Evolutionary conservation across 352 stramenopile species (phyloP).

Genomic region (Globisporangium cylindrosporum): DNA sequence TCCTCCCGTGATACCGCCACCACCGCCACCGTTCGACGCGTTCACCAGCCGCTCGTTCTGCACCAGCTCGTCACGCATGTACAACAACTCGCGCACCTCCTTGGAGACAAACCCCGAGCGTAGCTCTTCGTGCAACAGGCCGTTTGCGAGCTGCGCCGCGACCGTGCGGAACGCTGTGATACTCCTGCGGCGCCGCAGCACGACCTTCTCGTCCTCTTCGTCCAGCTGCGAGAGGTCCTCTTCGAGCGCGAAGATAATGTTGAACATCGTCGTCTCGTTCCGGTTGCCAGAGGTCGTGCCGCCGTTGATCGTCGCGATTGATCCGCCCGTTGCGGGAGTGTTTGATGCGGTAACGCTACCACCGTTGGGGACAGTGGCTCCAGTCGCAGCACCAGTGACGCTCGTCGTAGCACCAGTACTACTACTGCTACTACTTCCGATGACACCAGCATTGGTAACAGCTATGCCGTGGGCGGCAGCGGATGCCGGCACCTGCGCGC

Average conservation of each 20-base stretch:
- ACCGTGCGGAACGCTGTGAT: slow-evolving; percentile 63
- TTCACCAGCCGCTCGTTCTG: slow-evolving; percentile 56
- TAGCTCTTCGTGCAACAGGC: slow-evolving; percentile 79
- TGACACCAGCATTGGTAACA: neutral
- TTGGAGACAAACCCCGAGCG: slow-evolving; percentile 75
- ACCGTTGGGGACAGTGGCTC: neutral
- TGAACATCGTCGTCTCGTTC: slow-evolving; percentile 87
- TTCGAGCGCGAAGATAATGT: slow-evolving; percentile 83
- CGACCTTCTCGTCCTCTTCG: slow-evolving; percentile 31
- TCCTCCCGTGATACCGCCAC: slow-evolving; percentile 15
- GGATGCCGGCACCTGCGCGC: slow-evolving; percentile 14
- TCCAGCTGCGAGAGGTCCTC: slow-evolving; percentile 30
- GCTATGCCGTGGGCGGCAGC: neutral
- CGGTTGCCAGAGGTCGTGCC: slow-evolving; percentile 17
- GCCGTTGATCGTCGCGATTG: slow-evolving; percentile 1
- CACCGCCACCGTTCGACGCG: slow-evolving; percentile 17
- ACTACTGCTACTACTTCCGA: neutral
- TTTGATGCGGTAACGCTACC: neutral
- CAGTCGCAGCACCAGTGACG: neutral
- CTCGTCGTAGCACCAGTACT: neutral
- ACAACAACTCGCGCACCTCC: slow-evolving; percentile 72
- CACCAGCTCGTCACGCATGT: slow-evolving; percentile 74
- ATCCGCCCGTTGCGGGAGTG: neutral
- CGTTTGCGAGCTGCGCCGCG: slow-evolving; percentile 74
- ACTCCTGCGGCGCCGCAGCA: slow-evolving; percentile 31